These are phyloP conservation scores for Melampsora larici-populina DNA, from an alignment of 1,284 basidiomycete genomes.

Conservation along the genomic window DNA sequence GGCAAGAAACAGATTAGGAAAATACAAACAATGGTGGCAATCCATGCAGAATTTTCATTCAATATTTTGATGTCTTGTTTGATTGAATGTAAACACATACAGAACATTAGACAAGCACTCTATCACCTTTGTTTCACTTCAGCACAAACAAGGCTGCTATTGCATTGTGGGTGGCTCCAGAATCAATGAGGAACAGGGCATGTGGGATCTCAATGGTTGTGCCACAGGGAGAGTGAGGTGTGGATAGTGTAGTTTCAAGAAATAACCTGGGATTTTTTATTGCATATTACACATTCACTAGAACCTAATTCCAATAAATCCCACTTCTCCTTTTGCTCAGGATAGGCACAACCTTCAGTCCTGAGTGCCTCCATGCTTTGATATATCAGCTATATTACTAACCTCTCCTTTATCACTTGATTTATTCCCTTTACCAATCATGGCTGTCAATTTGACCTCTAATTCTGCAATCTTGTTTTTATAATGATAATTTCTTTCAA, in stretches of 20 bases:
- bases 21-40: no score
- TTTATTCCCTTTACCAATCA: background rate
- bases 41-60: no score
- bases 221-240: background rate
- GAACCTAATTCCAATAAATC: background rate
- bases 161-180: constrained; percentile 6
- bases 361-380: constrained; percentile 6
- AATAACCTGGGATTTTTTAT: background rate
- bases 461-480: background rate
- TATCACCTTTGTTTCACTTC: no score
- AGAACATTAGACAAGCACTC: no score
- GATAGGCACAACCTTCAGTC: background rate
- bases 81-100: no score
- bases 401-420: background rate
- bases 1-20: no score
- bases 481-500: background rate
- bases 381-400: background rate
- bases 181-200: constrained; percentile 1
- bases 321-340: background rate
- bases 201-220: background rate
- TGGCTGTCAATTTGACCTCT: background rate
- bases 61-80: no score
- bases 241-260: background rate
- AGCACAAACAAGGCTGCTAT: no score
- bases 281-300: background rate